Conservation (phyloP, 148 eudicot genomes). For the Spergularia bocconei region DNA sequence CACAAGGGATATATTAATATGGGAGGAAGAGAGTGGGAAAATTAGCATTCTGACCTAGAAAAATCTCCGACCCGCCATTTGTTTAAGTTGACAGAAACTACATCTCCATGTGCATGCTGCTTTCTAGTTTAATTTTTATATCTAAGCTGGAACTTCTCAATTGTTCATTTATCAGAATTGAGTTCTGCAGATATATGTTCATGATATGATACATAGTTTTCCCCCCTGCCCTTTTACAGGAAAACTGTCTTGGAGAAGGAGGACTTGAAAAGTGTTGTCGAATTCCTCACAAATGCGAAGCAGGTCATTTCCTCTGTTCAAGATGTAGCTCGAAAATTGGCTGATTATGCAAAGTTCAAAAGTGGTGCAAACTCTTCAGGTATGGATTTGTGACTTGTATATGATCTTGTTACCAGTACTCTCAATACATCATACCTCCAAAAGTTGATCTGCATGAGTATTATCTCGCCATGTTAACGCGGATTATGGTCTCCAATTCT, state of each 20-base stretch:
- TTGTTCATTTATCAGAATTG: no score
- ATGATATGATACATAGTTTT: neutral
- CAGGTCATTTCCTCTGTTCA: slow-evolving; percentile 83
- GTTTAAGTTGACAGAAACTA: neutral
- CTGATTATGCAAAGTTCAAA: slow-evolving; percentile 74
- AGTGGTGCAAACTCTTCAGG: slow-evolving; percentile 48
- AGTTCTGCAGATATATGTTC: neutral
- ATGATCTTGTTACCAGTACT: neutral
- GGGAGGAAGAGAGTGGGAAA: no score
- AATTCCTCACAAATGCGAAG: slow-evolving; percentile 77
- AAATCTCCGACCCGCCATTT: no score
- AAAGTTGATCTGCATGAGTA: neutral
- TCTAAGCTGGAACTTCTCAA: no score
- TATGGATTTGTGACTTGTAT: slow-evolving; percentile 25
- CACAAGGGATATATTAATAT: neutral
- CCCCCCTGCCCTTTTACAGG: slow-evolving; percentile 36
- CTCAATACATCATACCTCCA: neutral
- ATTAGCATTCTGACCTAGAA: neutral
- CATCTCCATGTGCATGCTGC: neutral
- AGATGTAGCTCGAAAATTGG: slow-evolving; percentile 84
- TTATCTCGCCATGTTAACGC: neutral
- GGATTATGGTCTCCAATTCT: no score
- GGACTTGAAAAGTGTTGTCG: slow-evolving; percentile 75
- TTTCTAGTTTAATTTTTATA: neutral
- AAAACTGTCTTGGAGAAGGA: slow-evolving; percentile 61